Evolutionary conservation across 1,284 basidiomycete species (phyloP), one percentile per base, ranked within the genome.

Genomic region (Meripilus lineatus): DNA sequence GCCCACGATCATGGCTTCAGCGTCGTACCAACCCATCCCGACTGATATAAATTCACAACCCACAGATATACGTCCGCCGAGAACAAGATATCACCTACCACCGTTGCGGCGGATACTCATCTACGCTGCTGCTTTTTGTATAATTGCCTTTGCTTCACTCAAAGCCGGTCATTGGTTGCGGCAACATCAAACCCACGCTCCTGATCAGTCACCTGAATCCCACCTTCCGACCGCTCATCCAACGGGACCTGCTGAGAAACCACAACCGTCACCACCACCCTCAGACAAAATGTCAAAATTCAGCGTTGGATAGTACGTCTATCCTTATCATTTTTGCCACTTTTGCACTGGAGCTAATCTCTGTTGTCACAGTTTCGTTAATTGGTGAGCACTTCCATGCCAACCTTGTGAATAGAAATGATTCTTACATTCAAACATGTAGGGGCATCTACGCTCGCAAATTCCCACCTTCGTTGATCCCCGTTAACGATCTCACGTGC

Each of bases 381-480:
- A 89, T 56, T 89, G 85, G 84, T 85, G 54, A 42, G 59, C 21
- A 3, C 50, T 20, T 20, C 3, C 18, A 34, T 22, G 5, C 42
- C 41, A 28, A 33, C 22, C 26, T 20, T 33, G 32, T 32, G 13
- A 23, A 23, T 33, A 44, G 42, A 23, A 20, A 22, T 41, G 18
- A 32, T 13, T 48, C 46, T 45, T 33, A 51, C 42, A 45, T 56
- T 54, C 33, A 61, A 62, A 59, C 44, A 38, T 63, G 56, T 51
- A 87, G 93, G 93, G 93, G 90, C n/a, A 96, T 96, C 42, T 97
- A 96, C 62, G 93, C 80, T 32, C 80, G 92, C 54, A 93, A 93
- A 66, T 95, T 77, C 54, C 83, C 81, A 26, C 92, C 92, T 2
- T 81, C 82, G 10, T 61, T 79, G 41, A 93, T 97, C 46, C 93